Evolutionary conservation across 805 yeast genomes (phyloP).

Genomic region (Komagataella pastoris): DNA sequence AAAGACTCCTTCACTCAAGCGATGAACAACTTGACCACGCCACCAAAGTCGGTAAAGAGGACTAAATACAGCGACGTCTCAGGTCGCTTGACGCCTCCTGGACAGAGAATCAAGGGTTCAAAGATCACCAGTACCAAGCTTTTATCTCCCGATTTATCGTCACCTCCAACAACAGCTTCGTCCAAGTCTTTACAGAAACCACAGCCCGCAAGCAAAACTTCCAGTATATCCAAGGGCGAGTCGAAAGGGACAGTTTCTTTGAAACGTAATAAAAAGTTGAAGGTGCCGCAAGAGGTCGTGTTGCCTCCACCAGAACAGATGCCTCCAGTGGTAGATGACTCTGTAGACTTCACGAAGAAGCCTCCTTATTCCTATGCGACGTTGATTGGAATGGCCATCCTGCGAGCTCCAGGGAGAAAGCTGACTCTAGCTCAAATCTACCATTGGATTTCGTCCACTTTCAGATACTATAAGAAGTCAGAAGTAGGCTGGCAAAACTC

Average conservation of each 20-base stretch:
- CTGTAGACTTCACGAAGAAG: constrained; percentile 29
- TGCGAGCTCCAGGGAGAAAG: constrained; percentile 62
- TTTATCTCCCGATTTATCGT: constrained; percentile 29
- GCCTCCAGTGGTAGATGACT: constrained; percentile 35
- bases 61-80: neutral
- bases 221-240: neutral
- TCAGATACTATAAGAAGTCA: constrained; percentile 67
- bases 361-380: constrained; percentile 95
- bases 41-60: neutral
- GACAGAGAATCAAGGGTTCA: neutral
- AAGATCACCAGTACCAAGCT: constrained; percentile 3
- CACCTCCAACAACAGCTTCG: constrained; percentile 21
- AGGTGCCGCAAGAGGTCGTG: constrained; percentile 13
- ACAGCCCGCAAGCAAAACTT: constrained; percentile 11
- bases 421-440: constrained; percentile 78
- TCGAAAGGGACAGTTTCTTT: neutral
- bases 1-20: neutral
- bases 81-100: neutral
- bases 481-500: constrained; percentile 98
- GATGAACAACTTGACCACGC: neutral
- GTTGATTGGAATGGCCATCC: constrained; percentile 83
- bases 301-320: constrained; percentile 23
- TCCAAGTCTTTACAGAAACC: constrained; percentile 2
- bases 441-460: constrained; percentile 82
- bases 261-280: constrained; percentile 9